Base-by-base conservation (phyloP, 139 green algal species). In the Coelastrella sp. region DNA sequence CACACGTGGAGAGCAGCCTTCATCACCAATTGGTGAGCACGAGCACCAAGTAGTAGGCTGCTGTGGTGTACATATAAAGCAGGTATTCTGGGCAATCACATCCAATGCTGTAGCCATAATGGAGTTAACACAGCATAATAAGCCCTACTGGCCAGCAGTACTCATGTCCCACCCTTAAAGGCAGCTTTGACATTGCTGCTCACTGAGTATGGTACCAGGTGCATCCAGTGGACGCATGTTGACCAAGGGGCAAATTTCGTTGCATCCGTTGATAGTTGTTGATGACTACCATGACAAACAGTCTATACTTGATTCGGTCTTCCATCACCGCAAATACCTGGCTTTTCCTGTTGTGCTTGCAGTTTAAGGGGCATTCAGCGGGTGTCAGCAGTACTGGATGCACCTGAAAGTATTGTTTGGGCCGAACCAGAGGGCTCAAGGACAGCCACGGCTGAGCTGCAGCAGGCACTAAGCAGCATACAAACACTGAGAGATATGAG, bases 1-100 rank as follows among this genome's bases (percentile, higher is more conserved):
- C 17, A 49, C 10, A 25, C 72, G 5, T 91, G 88, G 88, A 61
- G 72, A 24, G 88, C 84, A 61, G 80, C 88, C 7, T 88, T 91
- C 27, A 22, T 91, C 11, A 84, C 80, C 19, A 91, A 88, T 68
- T 88, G 88, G 87, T 91, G 63, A 74, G 87, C 0, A 70, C 63
- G 14, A 27, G 68, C 10, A 10, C 15, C 68, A 27, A 19, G 19
- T 15, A 8, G 7, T 27, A 76, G 15, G 19, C 68, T n/a, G 15
- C 68, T 76, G 17, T 15, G 68, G 25, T 20, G 8, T 27, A 17
- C 65, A 73, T 73, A 4, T 17, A 17, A 22, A 49, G 65, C 65
- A 17, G 14, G 14, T 73, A 22, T 73, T 15, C 65, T 73, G 65
- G 14, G 14, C 14, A 73, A 15, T 22, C 65, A 73, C 65, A 22